phyloP scores from a whole-genome alignment of 2,329 filamentous ascomycete genomes.

The Helotiales sp. region DNA sequence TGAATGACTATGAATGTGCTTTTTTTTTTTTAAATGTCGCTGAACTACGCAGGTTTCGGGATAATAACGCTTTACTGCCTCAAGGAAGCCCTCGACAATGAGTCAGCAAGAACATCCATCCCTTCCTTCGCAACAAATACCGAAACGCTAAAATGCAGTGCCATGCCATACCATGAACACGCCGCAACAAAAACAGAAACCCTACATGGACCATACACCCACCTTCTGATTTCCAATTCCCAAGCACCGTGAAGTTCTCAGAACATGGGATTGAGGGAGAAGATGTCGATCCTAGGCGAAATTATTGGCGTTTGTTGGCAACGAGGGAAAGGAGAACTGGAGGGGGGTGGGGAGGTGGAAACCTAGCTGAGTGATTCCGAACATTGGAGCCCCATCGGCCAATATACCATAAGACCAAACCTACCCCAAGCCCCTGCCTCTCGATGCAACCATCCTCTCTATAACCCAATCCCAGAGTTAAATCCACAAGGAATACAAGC shows the following conservation, averaged over 20 bases:
- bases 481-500: slow-evolving; percentile 12
- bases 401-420: no score
- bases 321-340: not conserved
- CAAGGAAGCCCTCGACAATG: not conserved
- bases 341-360: not conserved
- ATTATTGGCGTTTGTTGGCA: not conserved
- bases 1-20: not conserved
- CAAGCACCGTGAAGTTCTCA: no score
- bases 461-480: slow-evolving; percentile 13
- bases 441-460: not conserved
- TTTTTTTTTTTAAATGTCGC: not conserved
- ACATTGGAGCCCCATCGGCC: not conserved
- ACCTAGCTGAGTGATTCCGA: not conserved
- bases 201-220: no score
- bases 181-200: not conserved
- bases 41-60: not conserved
- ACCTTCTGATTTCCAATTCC: no score
- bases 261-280: no score
- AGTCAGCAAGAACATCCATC: not conserved
- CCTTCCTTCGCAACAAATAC: not conserved
- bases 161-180: no score
- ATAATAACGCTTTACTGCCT: not conserved
- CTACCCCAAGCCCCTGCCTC: no score
- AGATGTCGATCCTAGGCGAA: not conserved
- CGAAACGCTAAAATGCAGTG: not conserved